A percentile compares a stretch with the other conserved stretches of the same genome.
phyloP scores from a whole-genome alignment of 352 stramenopile genomes.

The Globisporangium spiculum region DNA sequence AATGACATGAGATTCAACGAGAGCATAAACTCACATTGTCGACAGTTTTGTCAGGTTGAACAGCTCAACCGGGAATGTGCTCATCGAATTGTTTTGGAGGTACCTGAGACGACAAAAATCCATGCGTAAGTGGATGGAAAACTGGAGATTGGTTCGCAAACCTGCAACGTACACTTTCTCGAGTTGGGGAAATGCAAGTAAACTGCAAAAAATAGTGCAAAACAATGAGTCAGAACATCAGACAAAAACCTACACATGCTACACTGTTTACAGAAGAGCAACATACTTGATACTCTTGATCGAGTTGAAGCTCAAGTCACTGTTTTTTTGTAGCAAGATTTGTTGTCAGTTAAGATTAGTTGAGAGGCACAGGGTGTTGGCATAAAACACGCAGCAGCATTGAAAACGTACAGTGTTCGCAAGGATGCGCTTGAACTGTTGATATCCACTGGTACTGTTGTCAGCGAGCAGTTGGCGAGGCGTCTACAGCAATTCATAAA shows the following conservation, averaged over 20 bases:
- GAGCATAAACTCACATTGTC: conserved; percentile 7
- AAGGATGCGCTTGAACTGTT: conserved; percentile 5
- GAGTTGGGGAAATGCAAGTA: conserved; percentile 13
- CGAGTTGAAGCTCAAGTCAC: conserved; percentile 17
- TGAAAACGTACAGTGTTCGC: conserved; percentile 11
- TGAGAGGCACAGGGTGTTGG: neutral
- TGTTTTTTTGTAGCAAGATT: neutral
- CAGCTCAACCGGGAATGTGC: conserved; percentile 14
- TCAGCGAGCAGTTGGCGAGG: conserved; percentile 17
- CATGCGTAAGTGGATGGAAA: neutral
- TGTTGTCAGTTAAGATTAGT: neutral
- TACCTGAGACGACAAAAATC: conserved; percentile 5
- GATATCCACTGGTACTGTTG: neutral
- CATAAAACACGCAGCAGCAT: neutral
- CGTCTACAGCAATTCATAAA: neutral
- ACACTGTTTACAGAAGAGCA: neutral
- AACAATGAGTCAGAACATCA: neutral
- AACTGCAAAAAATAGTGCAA: neutral
- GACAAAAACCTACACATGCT: neutral
- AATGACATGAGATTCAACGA: neutral
- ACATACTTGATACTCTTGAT: conserved; percentile 14
- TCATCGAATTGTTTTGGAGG: conserved; percentile 24
- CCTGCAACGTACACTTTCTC: conserved; percentile 16
- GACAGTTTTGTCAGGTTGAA: conserved; percentile 17
- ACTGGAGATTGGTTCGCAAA: neutral